phyloP scores from a whole-genome alignment of 2,329 filamentous ascomycete species.

The Acephala macrosclerotiorum region DNA sequence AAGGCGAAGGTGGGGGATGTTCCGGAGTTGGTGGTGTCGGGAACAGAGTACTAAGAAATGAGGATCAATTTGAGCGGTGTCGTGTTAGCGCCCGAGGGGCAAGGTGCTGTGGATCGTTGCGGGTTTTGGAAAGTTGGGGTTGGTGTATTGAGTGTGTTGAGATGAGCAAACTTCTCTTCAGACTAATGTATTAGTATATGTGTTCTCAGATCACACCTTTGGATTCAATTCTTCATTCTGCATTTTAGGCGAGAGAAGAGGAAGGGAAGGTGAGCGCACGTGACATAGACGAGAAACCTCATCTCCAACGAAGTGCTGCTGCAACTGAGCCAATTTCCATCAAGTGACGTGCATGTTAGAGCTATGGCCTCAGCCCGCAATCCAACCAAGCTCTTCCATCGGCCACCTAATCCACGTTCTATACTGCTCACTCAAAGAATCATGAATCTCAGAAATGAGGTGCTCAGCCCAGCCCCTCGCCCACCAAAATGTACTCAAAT shows the following conservation, averaged over 20 bases:
- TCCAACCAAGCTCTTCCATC: constrained; percentile 20
- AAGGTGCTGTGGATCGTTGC: no score
- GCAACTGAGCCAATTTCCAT: background rate
- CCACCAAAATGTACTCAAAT: constrained; percentile 46
- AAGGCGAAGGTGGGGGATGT: no score
- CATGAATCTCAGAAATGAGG: constrained; percentile 44
- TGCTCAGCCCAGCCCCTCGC: constrained; percentile 46
- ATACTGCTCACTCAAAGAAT: constrained; percentile 43
- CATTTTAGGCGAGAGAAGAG: background rate
- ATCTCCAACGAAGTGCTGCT: background rate
- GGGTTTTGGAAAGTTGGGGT: no score
- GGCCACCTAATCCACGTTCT: constrained; percentile 45
- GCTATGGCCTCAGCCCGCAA: background rate
- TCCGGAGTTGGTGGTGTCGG: no score
- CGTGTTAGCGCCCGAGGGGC: no score
- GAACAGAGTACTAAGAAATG: no score
- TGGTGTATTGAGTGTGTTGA: background rate
- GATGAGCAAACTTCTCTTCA: background rate
- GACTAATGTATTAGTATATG: background rate
- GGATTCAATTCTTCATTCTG: background rate
- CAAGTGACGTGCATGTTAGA: background rate
- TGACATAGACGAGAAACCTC: background rate
- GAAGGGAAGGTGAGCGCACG: background rate
- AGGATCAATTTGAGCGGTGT: no score
- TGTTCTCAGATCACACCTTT: background rate